Base-by-base conservation (phyloP, 495 filamentous ascomycete genomes). In the Arthonia radiata region DNA sequence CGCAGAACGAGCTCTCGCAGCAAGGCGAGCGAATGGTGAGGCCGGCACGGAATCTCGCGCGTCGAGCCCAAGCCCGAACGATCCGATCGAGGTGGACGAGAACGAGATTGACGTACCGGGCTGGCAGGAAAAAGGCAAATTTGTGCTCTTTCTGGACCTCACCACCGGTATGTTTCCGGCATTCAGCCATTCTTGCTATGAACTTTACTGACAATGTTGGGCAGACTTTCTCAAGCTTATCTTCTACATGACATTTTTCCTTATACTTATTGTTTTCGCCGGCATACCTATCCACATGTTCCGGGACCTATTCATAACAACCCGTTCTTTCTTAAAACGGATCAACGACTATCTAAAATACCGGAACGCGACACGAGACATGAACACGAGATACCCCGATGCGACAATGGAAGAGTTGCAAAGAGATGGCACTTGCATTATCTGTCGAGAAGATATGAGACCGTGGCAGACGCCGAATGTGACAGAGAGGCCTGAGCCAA, bases 201-300 rank as follows among this genome's bases (percentile, higher is more conserved):
- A 15, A 11, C 13, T 13, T 2, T 0, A n/a, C 13, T 48, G 30
- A 54, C 34, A 15, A 4, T 18, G 6, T 26, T 8, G n/a, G n/a
- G 6, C 34, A 77, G 86, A 97, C 44, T 77, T 94, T 35, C 52
- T 86, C 31, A 94, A 93, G 48, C 66, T 93, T 5, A 47, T 70
- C 13, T 69, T 92, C 7, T 97, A 94, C 44, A 50, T 78, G 15
- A 64, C 71, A 3, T 97, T 94, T 59, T 97, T 97, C 50, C 64
- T 64, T 29, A 82, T 94, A 30, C 68, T 94, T 15, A 65, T 92
- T 37, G 73, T 67, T 27, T 94, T 92, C 55, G 89, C 89, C 38
- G 86, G 83, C 18, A 54, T 94, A 26, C 86, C 86, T 0, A 86
- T 97, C 27, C 89, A 97, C 40, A 94, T 97, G 29, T 67, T 97